A percentile compares a stretch with the other conserved stretches of the same genome.
phyloP scores from a whole-genome alignment of 1,284 basidiomycete species.

The Fomitopsis betulina region DNA sequence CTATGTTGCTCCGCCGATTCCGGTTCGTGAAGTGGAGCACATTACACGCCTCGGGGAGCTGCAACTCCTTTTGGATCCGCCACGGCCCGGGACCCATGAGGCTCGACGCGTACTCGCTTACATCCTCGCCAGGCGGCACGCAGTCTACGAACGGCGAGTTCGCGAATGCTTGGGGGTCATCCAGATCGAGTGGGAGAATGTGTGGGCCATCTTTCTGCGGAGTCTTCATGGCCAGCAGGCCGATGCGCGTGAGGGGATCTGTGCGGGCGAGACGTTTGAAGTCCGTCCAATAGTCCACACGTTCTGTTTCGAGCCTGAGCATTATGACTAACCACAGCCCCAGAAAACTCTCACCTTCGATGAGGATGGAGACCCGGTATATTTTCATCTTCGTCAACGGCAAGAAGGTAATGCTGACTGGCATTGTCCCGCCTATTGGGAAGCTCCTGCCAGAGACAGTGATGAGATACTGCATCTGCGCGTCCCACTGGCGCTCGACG shows the following conservation, averaged over 20 bases:
- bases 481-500: constrained; percentile 91
- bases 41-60: constrained; percentile 50
- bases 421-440: constrained; percentile 80
- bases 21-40: constrained; percentile 78
- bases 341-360: constrained; percentile 66
- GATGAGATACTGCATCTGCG: constrained; percentile 84
- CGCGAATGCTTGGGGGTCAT: constrained; percentile 48
- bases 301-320: constrained; percentile 43
- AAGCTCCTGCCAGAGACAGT: constrained; percentile 79
- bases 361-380: constrained; percentile 68
- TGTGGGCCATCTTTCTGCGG: constrained; percentile 40
- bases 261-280: constrained; percentile 72
- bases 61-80: constrained; percentile 54
- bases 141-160: constrained; percentile 50
- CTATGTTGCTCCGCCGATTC: constrained; percentile 79
- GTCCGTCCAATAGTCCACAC: constrained; percentile 74
- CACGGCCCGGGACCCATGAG: constrained; percentile 76
- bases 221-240: constrained; percentile 67
- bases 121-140: constrained; percentile 39
- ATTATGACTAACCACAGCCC: background rate
- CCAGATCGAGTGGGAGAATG: constrained; percentile 66
- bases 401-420: constrained; percentile 79
- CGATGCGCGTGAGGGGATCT: constrained; percentile 65
- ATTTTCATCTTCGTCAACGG: constrained; percentile 86
- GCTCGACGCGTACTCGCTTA: constrained; percentile 50